These are phyloP conservation scores for Aspergillus nomiae DNA, from an alignment of 2,329 filamentous ascomycete species.

Conservation along the genomic window DNA sequence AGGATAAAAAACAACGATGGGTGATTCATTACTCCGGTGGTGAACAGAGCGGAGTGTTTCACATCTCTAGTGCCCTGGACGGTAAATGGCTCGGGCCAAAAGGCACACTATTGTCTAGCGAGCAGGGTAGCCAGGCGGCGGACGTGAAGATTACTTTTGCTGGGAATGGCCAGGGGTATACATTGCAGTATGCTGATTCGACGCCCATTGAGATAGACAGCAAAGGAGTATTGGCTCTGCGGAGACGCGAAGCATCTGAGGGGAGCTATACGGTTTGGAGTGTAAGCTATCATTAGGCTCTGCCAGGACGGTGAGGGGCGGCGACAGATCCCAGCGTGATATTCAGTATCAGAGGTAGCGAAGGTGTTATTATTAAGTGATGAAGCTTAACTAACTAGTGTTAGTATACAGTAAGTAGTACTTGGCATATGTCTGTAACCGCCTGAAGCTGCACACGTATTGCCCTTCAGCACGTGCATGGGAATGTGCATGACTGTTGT, in stretches of 20 bases:
- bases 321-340: background rate
- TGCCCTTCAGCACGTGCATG: background rate
- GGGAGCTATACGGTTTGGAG: conserved; percentile 34
- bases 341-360: background rate
- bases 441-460: background rate
- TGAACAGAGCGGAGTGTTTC: conserved; percentile 39
- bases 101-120: conserved; percentile 23
- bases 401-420: background rate
- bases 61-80: conserved; percentile 45
- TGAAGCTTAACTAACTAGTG: background rate
- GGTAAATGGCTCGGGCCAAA: conserved; percentile 38
- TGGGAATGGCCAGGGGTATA: conserved; percentile 39
- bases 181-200: conserved; percentile 29
- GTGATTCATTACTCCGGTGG: conserved; percentile 47
- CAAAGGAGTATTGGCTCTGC: conserved; percentile 12
- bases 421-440: background rate
- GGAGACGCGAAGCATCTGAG: background rate
- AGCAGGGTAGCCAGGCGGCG: conserved; percentile 22
- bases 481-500: background rate
- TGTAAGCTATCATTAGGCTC: conserved; percentile 33
- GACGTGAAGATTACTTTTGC: conserved; percentile 37
- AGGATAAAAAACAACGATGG: conserved; percentile 51
- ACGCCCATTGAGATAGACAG: conserved; percentile 7
- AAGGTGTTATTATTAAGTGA: background rate
- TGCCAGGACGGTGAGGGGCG: background rate